Evolutionary conservation across 148 eudicot species (phyloP), one percentile per base, ranked within the genome.

Genomic region (Chenopodium berlandieri): DNA sequence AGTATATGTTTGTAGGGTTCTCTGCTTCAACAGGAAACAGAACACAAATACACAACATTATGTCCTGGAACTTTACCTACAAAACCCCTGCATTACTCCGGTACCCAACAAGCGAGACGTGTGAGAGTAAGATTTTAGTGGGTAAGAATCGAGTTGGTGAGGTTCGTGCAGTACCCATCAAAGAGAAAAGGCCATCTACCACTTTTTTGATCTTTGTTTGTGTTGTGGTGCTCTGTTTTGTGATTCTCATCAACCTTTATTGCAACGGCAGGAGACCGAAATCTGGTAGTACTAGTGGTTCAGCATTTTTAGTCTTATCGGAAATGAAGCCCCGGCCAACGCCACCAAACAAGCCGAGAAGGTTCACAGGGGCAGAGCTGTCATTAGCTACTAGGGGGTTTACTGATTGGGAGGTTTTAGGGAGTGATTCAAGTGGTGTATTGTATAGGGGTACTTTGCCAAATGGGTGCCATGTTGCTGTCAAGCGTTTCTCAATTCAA

Each of bases 1-100:
- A 94, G 84, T 94, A 94, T 83, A 94, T 94, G 95, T 94, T 92
- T 67, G 90, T 94, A 9, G 95, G 95, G 3, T 92, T 94, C 82
- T 92, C 95, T n/a, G 97, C 95, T 81, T 94, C 97, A 0, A 92
- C 95, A 0, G 97, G 95, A n/a, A 89, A 88, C 78, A 81, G 69
- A 79, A 81, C 97, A 1, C 90, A 94, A 77, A 77, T 92, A 64
- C 97, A 94, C 86, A 89, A 87, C 75, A 65, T 94, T 16, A 68
- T 90, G 12, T 92, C 95, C 8, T 94, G 97, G 97, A 94, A 94
- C 71, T 92, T 94, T 83, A 92, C 92, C 2, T 88, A 92, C 8
- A 82, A 79, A 10, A 86, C 91, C 2, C 91, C 86, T 5, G 92
- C 90, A n/a, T 78, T 73, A 65, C 89, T 94, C 16, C 89, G 89